A percentile compares a stretch with the other conserved stretches of the same genome.
These are phyloP conservation scores for Salvia splendens DNA, from an alignment of 257 asterid species.

Conservation along the genomic window DNA sequence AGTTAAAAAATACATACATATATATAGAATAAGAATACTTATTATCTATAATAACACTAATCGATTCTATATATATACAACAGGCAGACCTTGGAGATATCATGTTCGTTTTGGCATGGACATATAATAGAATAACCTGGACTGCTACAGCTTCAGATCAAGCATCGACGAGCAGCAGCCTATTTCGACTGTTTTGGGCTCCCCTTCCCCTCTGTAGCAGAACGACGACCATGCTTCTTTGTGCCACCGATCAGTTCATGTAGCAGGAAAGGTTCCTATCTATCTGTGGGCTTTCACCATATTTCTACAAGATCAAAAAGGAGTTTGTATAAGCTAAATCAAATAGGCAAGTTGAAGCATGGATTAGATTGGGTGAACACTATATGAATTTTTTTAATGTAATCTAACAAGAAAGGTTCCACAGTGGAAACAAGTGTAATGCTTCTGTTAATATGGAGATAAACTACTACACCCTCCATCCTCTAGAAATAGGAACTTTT, in stretches of 20 bases:
- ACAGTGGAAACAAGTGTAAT: neutral
- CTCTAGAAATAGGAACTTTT: too few relatives aligned
- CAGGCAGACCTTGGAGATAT: too few relatives aligned
- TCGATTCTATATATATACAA: too few relatives aligned
- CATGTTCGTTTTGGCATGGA: too few relatives aligned
- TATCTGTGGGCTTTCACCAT: neutral
- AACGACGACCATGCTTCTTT: neutral
- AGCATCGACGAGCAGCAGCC: neutral
- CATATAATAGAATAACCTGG: too few relatives aligned
- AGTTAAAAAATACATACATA: too few relatives aligned
- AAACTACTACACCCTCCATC: too few relatives aligned
- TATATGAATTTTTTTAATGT: neutral
- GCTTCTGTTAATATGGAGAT: too few relatives aligned
- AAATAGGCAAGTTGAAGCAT: neutral
- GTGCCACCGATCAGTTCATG: slow-evolving; percentile 20
- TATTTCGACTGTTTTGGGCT: slow-evolving; percentile 6
- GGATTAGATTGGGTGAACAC: neutral
- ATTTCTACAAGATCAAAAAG: slow-evolving; percentile 4
- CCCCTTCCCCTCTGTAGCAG: slow-evolving; percentile 14
- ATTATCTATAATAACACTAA: too few relatives aligned
- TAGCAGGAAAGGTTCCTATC: neutral
- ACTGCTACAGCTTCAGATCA: too few relatives aligned
- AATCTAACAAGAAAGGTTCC: neutral
- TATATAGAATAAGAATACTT: too few relatives aligned
- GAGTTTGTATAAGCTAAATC: neutral